Evolutionary conservation across 2,329 filamentous ascomycete genomes (phyloP).

Genomic region (Nigrograna mackinnonii): DNA sequence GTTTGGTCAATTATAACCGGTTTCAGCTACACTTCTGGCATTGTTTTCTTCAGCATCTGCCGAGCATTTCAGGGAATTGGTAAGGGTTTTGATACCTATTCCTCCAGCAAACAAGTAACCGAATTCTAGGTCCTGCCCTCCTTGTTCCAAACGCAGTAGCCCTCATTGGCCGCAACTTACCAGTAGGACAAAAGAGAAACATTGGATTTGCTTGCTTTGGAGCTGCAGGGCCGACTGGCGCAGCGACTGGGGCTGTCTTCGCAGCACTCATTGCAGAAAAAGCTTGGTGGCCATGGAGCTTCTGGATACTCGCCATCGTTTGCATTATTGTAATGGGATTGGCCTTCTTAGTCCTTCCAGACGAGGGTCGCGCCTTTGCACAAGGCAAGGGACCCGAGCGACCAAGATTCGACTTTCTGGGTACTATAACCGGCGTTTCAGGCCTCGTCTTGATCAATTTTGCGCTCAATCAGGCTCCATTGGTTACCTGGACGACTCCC

Average conservation of each 20-base stretch:
- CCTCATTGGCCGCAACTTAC: constrained; percentile 61
- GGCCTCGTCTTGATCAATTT: constrained; percentile 67
- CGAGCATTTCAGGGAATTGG: constrained; percentile 49
- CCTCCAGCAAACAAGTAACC: not conserved
- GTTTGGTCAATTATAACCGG: constrained; percentile 51
- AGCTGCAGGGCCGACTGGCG: constrained; percentile 50
- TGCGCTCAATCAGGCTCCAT: constrained; percentile 66
- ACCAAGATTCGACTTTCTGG: constrained; percentile 45
- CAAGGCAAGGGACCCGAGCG: constrained; percentile 7
- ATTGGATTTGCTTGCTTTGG: constrained; percentile 61
- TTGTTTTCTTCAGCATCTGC: constrained; percentile 38
- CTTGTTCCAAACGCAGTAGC: constrained; percentile 66
- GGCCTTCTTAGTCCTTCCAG: constrained; percentile 45
- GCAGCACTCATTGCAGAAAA: constrained; percentile 41
- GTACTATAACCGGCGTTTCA: constrained; percentile 53
- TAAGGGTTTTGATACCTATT: constrained; percentile 1
- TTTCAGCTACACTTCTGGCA: constrained; percentile 40
- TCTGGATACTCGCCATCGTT: constrained; percentile 47
- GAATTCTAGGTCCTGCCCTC: constrained; percentile 61
- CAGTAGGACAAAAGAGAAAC: constrained; percentile 60
- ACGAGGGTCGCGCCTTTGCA: constrained; percentile 6
- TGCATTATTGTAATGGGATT: constrained; percentile 40
- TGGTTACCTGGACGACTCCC: constrained; percentile 60
- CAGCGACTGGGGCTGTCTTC: constrained; percentile 45
- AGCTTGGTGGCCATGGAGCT: constrained; percentile 57